Base-by-base conservation (phyloP, 1,284 basidiomycete species). In the Fistulinella staudtii region DNA sequence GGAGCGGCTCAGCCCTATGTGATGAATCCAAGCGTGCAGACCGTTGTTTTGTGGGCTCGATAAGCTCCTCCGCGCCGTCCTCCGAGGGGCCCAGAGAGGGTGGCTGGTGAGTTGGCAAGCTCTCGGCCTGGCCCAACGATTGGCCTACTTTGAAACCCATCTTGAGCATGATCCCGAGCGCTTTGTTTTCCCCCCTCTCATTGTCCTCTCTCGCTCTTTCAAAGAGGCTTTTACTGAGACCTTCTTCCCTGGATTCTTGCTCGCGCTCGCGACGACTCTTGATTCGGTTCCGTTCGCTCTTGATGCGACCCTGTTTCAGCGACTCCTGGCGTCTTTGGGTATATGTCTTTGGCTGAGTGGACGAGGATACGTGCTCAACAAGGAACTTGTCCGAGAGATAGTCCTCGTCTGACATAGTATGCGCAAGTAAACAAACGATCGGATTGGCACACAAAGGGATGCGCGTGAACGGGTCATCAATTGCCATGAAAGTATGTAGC, bases 101-200 rank as follows among this genome's bases (percentile, higher is more conserved):
- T n/a, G n/a, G n/a, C n/a, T n/a, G n/a, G n/a, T n/a, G 46, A 38
- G 49, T 43, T 28, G 46, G 51, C 37, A 43, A 44, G 35, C 49
- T 50, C 34, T 56, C 57, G 3, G 57, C 54, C 53, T 64, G 72
- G 5, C 89, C 89, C 28, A 91, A 72, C 3, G 85, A 70, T 61
- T 88, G 78, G 11, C 89, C 89, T 3, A 85, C 80, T 67, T 84
- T 83, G 68, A 89, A 90, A 2, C 89, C 89, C 88, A 90, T 90
- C 69, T 85, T 89, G 75, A 87, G 79, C 88, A 91, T 91, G 72
- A 91, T 89, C 9, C 77, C 76, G 44, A 90, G 70, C 4, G 88
- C 87, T 62, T 89, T 91, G 67, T 77, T 89, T 65, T 74, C 45
- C 17, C 50, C 69, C 2, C 54, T 55, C 41, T 61, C 68, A 49